Evolutionary conservation across 2,329 filamentous ascomycete genomes (phyloP).

Genomic region (Nemania sp.): DNA sequence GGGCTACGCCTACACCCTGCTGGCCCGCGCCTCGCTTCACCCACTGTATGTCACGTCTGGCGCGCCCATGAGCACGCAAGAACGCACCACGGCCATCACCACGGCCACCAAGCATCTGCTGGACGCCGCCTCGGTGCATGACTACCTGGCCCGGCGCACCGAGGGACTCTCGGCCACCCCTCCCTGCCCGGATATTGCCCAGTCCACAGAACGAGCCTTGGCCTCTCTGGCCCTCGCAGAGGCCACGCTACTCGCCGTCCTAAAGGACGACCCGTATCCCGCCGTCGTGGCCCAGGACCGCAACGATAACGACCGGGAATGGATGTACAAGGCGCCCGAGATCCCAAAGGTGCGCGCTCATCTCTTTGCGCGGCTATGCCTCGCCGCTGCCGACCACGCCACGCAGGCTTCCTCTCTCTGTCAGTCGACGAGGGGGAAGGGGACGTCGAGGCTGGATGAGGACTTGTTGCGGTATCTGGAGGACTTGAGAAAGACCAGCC

Average conservation of each 20-base stretch:
- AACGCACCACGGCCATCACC: constrained; percentile 71
- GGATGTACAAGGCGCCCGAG: constrained; percentile 92
- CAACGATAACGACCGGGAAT: constrained; percentile 84
- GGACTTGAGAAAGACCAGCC: constrained; percentile 73
- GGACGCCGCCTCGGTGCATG: constrained; percentile 77
- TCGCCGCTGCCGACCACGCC: constrained; percentile 87
- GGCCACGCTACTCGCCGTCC: constrained; percentile 83
- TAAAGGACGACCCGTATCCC: constrained; percentile 95
- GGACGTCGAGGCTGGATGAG: constrained; percentile 61
- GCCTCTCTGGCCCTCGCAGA: constrained; percentile 77
- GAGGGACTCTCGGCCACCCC: constrained; percentile 47
- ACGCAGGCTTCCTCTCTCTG: constrained; percentile 66
- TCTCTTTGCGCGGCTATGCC: constrained; percentile 83
- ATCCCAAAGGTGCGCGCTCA: constrained; percentile 88
- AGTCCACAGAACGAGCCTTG: constrained; percentile 59
- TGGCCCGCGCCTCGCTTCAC: constrained; percentile 73
- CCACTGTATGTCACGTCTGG: constrained; percentile 71
- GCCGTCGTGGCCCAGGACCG: constrained; percentile 78
- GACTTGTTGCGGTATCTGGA: constrained; percentile 74
- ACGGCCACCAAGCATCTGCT: constrained; percentile 78
- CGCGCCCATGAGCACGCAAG: constrained; percentile 64
- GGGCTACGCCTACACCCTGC: constrained; percentile 72
- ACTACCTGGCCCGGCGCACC: constrained; percentile 66
- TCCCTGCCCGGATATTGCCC: constrained; percentile 59
- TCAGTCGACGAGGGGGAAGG: constrained; percentile 44